A percentile compares a stretch with the other conserved stretches of the same genome.
Evolutionary conservation across 2,329 filamentous ascomycete genomes (phyloP).

Genomic region (Stemphylium beticola): DNA sequence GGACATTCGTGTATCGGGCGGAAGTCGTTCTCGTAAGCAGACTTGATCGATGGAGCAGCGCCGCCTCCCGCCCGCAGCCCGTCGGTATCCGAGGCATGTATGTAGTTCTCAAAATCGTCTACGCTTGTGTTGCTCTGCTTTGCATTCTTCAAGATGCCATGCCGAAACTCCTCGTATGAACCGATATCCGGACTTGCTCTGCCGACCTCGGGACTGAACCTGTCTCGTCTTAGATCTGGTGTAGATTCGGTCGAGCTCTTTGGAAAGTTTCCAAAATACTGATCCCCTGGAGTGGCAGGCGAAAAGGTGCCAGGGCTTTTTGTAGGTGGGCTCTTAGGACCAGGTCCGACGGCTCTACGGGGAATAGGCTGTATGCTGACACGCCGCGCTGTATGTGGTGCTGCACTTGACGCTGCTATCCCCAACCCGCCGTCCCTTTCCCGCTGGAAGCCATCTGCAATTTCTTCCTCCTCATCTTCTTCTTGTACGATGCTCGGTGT

Average conservation of each 20-base stretch:
- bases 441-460: slow-evolving; percentile 30
- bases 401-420: slow-evolving; percentile 34
- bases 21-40: slow-evolving; percentile 47
- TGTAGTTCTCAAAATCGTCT: slow-evolving; percentile 40
- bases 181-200: slow-evolving; percentile 36
- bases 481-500: slow-evolving; percentile 34
- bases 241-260: slow-evolving; percentile 36
- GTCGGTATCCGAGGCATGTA: slow-evolving; percentile 33
- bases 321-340: slow-evolving; percentile 24
- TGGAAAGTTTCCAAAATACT: slow-evolving; percentile 36
- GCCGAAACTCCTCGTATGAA: slow-evolving; percentile 38
- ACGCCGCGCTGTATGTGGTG: slow-evolving; percentile 19
- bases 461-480: slow-evolving; percentile 46
- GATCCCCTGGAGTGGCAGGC: slow-evolving; percentile 37
- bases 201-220: slow-evolving; percentile 17
- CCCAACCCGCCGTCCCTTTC: slow-evolving; percentile 41
- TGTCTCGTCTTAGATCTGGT: slow-evolving; percentile 42
- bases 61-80: slow-evolving; percentile 21
- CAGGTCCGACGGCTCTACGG: slow-evolving; percentile 23
- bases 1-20: slow-evolving; percentile 46
- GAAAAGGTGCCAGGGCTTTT: slow-evolving; percentile 30
- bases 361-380: slow-evolving; percentile 34
- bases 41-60: slow-evolving; percentile 39
- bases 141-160: slow-evolving; percentile 28
- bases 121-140: slow-evolving; percentile 27